Conservation (phyloP, 768 basidiomycete genomes). For the Cubamyces lactineus region DNA sequence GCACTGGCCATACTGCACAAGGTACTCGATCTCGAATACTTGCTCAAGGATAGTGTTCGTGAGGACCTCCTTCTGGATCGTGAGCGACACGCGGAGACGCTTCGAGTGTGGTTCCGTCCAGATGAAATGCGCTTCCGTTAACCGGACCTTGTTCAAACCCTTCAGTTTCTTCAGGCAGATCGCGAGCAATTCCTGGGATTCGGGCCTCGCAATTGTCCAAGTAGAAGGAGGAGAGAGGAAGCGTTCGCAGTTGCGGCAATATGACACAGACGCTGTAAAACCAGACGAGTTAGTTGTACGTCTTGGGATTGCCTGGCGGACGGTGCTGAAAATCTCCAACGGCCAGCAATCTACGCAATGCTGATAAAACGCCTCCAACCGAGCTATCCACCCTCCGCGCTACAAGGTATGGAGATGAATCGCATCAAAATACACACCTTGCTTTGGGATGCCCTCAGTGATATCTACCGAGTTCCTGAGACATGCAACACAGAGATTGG, state of each 20-base stretch:
- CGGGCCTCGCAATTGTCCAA: slow-evolving; percentile 86
- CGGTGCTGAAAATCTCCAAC: not conserved
- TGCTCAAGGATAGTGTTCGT: slow-evolving; percentile 96
- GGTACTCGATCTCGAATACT: slow-evolving; percentile 94
- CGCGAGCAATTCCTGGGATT: slow-evolving; percentile 91
- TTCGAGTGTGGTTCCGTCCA: slow-evolving; percentile 99
- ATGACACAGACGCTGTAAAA: slow-evolving; percentile 77
- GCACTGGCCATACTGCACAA: slow-evolving; percentile 95
- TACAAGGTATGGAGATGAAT: not conserved
- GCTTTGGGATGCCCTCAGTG: slow-evolving; percentile 97
- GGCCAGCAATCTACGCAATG: too few species aligned
- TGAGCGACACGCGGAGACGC: slow-evolving; percentile 87
- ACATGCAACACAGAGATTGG: slow-evolving; percentile 89
- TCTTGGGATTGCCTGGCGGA: not conserved
- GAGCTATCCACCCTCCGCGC: too few species aligned
- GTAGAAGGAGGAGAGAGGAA: slow-evolving; percentile 88
- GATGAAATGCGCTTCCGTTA: slow-evolving; percentile 98
- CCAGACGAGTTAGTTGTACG: not conserved
- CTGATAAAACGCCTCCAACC: too few species aligned
- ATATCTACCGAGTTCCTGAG: slow-evolving; percentile 94
- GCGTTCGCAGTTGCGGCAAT: slow-evolving; percentile 95
- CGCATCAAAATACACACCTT: slow-evolving; percentile 53
- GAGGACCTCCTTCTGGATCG: slow-evolving; percentile 98
- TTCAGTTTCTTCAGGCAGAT: slow-evolving; percentile 96
- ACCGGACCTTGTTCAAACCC: slow-evolving; percentile 88